phyloP scores from a whole-genome alignment of 345 rosid species.

The Lepidium aucheri region DNA sequence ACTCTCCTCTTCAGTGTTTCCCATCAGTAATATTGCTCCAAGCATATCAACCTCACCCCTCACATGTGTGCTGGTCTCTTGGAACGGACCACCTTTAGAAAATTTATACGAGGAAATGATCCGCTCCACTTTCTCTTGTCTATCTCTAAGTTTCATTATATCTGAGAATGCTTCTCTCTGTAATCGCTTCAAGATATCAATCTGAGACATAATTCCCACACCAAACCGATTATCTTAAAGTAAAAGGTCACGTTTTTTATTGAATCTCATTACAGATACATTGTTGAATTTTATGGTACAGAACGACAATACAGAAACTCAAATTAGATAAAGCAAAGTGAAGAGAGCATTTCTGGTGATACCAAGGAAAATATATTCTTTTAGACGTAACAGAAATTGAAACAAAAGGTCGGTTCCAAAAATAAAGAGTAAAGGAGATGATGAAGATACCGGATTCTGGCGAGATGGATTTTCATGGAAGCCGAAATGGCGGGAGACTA shows the following conservation, averaged over 20 bases:
- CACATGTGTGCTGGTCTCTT: slow-evolving; percentile 52
- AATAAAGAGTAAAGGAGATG: neutral
- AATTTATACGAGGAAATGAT: slow-evolving; percentile 44
- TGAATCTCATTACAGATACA: neutral
- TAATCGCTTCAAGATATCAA: slow-evolving; percentile 89
- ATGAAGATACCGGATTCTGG: slow-evolving; percentile 54
- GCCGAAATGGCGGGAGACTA: slow-evolving; percentile 33
- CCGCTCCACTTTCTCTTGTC: slow-evolving; percentile 80
- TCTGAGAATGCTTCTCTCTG: slow-evolving; percentile 85
- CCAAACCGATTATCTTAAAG: neutral
- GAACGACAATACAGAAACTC: neutral
- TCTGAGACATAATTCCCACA: slow-evolving; percentile 35
- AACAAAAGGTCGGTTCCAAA: neutral
- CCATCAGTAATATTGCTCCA: slow-evolving; percentile 55
- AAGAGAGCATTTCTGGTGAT: neutral
- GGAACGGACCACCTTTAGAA: slow-evolving; percentile 54
- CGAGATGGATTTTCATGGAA: slow-evolving; percentile 32
- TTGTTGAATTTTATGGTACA: neutral
- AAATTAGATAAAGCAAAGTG: neutral
- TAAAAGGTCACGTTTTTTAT: neutral
- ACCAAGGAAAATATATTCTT: neutral
- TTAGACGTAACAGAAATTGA: neutral
- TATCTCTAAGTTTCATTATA: slow-evolving; percentile 75
- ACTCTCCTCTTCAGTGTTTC: slow-evolving; percentile 37
- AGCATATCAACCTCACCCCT: slow-evolving; percentile 66